These are phyloP conservation scores for Phytopythium boreale DNA, from an alignment of 352 stramenopile species.

Conservation along the genomic window DNA sequence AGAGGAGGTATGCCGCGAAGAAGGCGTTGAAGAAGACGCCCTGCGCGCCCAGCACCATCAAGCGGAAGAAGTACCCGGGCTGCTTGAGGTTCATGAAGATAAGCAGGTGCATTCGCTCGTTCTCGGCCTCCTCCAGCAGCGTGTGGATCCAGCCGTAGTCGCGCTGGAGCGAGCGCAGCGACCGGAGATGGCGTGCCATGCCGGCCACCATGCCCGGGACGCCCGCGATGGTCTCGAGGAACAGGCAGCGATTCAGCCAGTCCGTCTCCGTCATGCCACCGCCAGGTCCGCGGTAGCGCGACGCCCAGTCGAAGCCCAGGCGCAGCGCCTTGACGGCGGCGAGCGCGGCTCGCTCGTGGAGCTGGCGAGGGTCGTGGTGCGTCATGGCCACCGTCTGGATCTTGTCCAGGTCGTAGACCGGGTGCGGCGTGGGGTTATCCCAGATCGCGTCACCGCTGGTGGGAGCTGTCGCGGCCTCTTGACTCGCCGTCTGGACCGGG, in stretches of 20 bases:
- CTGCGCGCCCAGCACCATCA: slow-evolving; percentile 72
- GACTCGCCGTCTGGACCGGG: slow-evolving; percentile 11
- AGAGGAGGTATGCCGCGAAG: slow-evolving; percentile 83
- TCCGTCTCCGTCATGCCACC: slow-evolving; percentile 53
- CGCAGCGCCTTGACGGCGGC: slow-evolving; percentile 46
- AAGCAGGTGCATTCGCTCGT: slow-evolving; percentile 92
- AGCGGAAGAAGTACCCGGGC: slow-evolving; percentile 65
- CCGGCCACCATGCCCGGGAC: slow-evolving; percentile 72
- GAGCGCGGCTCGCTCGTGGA: slow-evolving; percentile 36
- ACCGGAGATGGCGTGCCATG: slow-evolving; percentile 75
- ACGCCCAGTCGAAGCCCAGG: slow-evolving; percentile 42
- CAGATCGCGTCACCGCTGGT: slow-evolving; percentile 21
- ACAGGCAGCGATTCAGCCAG: slow-evolving; percentile 69
- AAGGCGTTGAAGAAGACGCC: slow-evolving; percentile 87
- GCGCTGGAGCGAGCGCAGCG: slow-evolving; percentile 67
- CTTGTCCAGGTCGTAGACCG: slow-evolving; percentile 39
- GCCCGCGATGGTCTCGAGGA: slow-evolving; percentile 74
- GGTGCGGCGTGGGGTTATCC: slow-evolving; percentile 40
- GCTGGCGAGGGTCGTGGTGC: slow-evolving; percentile 30
- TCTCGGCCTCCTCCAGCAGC: slow-evolving; percentile 90
- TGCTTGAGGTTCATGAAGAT: slow-evolving; percentile 91
- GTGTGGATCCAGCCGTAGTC: slow-evolving; percentile 91
- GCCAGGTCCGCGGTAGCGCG: slow-evolving; percentile 43
- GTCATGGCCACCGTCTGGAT: slow-evolving; percentile 29
- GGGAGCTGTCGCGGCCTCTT: slow-evolving; percentile 9